These are phyloP conservation scores for Pholiota adiposa DNA, from an alignment of 1,284 basidiomycete genomes.

Conservation along the genomic window DNA sequence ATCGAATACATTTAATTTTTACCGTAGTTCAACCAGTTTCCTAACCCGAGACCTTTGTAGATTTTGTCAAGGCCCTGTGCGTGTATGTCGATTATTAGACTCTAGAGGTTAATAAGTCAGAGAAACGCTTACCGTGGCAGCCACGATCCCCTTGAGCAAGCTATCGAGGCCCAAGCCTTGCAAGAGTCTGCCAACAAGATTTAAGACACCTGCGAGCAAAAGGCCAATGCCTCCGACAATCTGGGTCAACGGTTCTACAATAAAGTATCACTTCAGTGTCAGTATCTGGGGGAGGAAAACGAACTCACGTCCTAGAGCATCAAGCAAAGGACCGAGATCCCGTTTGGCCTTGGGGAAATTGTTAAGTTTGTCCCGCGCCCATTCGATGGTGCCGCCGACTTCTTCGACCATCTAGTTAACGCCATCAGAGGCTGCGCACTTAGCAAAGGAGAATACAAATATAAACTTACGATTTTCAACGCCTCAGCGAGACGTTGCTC, in stretches of 20 bases:
- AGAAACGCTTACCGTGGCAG: constrained; percentile 25
- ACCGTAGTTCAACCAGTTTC: constrained; percentile 10
- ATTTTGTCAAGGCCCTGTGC: constrained; percentile 12
- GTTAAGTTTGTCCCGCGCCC: constrained; percentile 41
- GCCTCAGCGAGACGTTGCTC: constrained; percentile 45
- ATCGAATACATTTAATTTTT: constrained; percentile 1
- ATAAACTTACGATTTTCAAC: constrained; percentile 36
- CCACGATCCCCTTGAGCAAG: constrained; percentile 34
- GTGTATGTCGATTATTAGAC: not conserved
- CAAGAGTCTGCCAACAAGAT: constrained; percentile 36
- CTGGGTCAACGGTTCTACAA: constrained; percentile 37
- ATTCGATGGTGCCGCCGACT: constrained; percentile 43
- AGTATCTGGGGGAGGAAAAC: not conserved
- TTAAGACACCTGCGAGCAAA: constrained; percentile 36
- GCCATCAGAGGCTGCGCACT: too few species aligned
- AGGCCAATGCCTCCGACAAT: constrained; percentile 27
- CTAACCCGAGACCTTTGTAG: constrained; percentile 11
- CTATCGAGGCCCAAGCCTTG: constrained; percentile 37
- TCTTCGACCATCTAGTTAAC: constrained; percentile 36
- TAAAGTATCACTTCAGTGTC: not conserved
- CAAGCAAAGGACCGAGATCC: constrained; percentile 42
- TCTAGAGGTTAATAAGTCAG: not conserved
- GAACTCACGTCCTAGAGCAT: constrained; percentile 35
- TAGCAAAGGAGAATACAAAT: not conserved
- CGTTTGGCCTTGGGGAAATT: constrained; percentile 42